Evolutionary conservation across 139 green algal genomes (phyloP), one percentile per base, ranked within the genome.

Genomic region (Volvox reticuliferus): DNA sequence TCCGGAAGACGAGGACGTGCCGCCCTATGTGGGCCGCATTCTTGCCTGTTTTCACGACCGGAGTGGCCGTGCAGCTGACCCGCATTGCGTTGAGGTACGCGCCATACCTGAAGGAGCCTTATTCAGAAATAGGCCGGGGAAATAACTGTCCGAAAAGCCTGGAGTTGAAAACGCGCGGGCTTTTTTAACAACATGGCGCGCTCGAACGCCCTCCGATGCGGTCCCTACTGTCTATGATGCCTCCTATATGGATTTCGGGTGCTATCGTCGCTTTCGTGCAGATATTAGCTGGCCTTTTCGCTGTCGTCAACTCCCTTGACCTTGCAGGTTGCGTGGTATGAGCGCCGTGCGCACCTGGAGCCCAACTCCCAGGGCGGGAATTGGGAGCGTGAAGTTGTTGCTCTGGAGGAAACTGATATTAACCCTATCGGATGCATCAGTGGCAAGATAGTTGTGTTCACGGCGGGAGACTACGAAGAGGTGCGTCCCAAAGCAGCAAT

Each of bases 341-440:
- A 95, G 88, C 88, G 93, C 0, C 44, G 88, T 24, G 62, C 73
- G 2, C 73, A 91, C 20, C 68, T 88, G 16, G 28, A 81, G 1
- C 35, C 88, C 22, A 37, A 44, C 30, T 12, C 1, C 18, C 28
- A 20, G 22, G 81, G 63, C 12, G 16, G 30, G 20, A 91, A 88
- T 75, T 76, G 37, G 1, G 88, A 94, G 28, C 32, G 36, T 30
- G 93, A 94, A 73, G 73, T 95, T n/a, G 89, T 94, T 6, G 91
- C 93, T 76, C 69, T 91, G 14, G 89, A 94, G 35, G 80, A 94
- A 79, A 83, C 36, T 16, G 92, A 94, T 67, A 76, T 94, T 44
- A 95, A 95, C 82, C 91, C 93, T 6, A 91, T 94, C n/a, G 93
- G 93, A 22, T 95, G 93, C 82, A 88, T 95, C 22, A 82, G 81